A percentile compares a stretch with the other conserved stretches of the same genome.
These are phyloP conservation scores for Cajanus cajan DNA, from an alignment of 306 rosid genomes.

Conservation along the genomic window DNA sequence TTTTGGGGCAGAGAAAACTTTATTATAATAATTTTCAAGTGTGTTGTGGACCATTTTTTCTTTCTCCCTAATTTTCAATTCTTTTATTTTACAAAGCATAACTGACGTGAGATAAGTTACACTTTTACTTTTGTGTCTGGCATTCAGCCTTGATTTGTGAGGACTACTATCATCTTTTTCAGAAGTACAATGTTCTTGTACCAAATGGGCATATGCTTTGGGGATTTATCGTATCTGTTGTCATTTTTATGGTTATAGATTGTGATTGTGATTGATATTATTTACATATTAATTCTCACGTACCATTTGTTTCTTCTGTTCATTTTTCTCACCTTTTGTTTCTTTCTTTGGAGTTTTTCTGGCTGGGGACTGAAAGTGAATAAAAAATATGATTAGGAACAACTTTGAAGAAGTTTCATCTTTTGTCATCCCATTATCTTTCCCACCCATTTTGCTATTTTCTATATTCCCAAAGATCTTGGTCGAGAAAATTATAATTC, in stretches of 20 bases:
- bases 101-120: not conserved
- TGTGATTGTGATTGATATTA: not conserved
- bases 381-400: not conserved
- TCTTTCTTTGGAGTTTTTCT: not conserved
- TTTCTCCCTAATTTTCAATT: not conserved
- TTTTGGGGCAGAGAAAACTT: slow-evolving; percentile 51
- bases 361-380: not conserved
- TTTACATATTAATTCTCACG: not conserved
- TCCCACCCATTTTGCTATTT: not conserved
- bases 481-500: not conserved
- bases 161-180: not conserved
- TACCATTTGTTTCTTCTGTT: not conserved
- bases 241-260: not conserved
- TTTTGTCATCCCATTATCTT: not conserved
- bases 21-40: slow-evolving; percentile 35
- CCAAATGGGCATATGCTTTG: not conserved
- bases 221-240: not conserved
- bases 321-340: too few species aligned
- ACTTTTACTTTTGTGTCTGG: not conserved
- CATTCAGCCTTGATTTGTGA: slow-evolving; percentile 9
- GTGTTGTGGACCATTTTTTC: slow-evolving; percentile 29
- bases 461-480: not conserved
- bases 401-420: not conserved
- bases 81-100: slow-evolving; percentile 8
- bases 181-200: not conserved